phyloP scores from a whole-genome alignment of 2,329 filamentous ascomycete genomes.

The Penicillium brasilianum region DNA sequence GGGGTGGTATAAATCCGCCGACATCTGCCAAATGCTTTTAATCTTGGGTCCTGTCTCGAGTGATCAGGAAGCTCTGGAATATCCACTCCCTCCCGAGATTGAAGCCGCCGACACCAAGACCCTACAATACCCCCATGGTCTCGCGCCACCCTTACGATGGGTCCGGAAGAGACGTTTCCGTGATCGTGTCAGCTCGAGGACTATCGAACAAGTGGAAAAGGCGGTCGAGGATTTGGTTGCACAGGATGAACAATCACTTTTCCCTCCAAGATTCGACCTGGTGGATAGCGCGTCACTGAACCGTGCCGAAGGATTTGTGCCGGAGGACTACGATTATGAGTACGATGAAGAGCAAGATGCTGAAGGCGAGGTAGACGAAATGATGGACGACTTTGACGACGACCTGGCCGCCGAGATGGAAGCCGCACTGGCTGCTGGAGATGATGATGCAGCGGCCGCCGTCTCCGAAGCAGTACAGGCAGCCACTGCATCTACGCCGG shows the following conservation, averaged over 20 bases:
- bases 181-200: slow-evolving; percentile 79
- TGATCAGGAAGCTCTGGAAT: slow-evolving; percentile 69
- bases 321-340: slow-evolving; percentile 57
- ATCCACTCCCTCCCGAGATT: slow-evolving; percentile 73
- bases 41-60: slow-evolving; percentile 71
- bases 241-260: slow-evolving; percentile 67
- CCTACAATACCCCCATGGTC: slow-evolving; percentile 80
- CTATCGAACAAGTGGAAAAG: slow-evolving; percentile 83
- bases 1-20: slow-evolving; percentile 84
- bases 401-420: slow-evolving; percentile 52
- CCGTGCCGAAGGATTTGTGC: slow-evolving; percentile 48
- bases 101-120: slow-evolving; percentile 60
- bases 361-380: slow-evolving; percentile 53
- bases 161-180: slow-evolving; percentile 81
- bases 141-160: slow-evolving; percentile 87
- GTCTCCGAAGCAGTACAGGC: slow-evolving; percentile 34
- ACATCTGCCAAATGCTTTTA: slow-evolving; percentile 87
- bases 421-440: slow-evolving; percentile 47
- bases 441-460: slow-evolving; percentile 37
- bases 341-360: slow-evolving; percentile 57
- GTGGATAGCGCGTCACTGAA: slow-evolving; percentile 59
- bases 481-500: slow-evolving; percentile 40
- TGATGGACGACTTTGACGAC: slow-evolving; percentile 48
- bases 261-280: slow-evolving; percentile 66
- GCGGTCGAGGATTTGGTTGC: slow-evolving; percentile 75